These are phyloP conservation scores for Entophlyctis helioformis DNA, from an alignment of 192 early-diverging fungal species.

Conservation along the genomic window DNA sequence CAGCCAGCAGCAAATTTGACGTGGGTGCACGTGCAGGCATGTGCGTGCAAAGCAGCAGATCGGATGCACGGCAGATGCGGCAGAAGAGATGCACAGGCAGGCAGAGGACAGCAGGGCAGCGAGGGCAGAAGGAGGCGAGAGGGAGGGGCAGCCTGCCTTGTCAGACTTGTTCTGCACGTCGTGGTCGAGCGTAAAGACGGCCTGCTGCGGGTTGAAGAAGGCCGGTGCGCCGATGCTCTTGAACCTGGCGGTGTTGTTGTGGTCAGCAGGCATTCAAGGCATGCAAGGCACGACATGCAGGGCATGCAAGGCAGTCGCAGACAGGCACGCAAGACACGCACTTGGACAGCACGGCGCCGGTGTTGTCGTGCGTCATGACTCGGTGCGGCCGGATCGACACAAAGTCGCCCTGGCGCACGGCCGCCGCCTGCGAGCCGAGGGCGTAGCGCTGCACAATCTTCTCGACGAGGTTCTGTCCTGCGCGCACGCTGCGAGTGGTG, in stretches of 20 bases:
- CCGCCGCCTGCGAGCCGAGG: conserved; percentile 39
- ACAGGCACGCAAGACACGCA: conserved; percentile 16
- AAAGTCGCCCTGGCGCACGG: conserved; percentile 84
- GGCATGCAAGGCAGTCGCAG: background rate
- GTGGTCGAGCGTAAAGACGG: conserved; percentile 95
- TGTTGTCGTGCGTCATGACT: conserved; percentile 96
- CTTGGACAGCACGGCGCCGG: conserved; percentile 86
- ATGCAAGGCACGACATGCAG: background rate
- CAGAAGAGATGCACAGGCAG: too few relatives aligned
- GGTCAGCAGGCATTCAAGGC: too few relatives aligned
- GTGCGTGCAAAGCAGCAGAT: too few relatives aligned
- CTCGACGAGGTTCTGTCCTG: conserved; percentile 92
- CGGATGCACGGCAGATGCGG: too few relatives aligned
- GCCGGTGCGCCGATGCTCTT: conserved; percentile 77
- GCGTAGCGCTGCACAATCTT: conserved; percentile 92
- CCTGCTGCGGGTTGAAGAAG: conserved; percentile 65
- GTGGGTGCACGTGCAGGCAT: too few relatives aligned
- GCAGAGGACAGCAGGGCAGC: too few relatives aligned
- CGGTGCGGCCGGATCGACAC: conserved; percentile 85
- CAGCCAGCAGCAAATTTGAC: too few relatives aligned
- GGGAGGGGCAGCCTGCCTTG: conserved; percentile 33
- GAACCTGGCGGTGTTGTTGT: conserved; percentile 69
- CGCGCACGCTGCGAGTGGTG: too few relatives aligned
- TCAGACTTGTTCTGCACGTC: conserved; percentile 95
- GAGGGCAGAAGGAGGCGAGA: too few relatives aligned